Percentiles rank a stretch among this genome's conserved stretches.
Evolutionary conservation across 2,329 filamentous ascomycete genomes (phyloP).

Genomic region (Sporothrix pallida): DNA sequence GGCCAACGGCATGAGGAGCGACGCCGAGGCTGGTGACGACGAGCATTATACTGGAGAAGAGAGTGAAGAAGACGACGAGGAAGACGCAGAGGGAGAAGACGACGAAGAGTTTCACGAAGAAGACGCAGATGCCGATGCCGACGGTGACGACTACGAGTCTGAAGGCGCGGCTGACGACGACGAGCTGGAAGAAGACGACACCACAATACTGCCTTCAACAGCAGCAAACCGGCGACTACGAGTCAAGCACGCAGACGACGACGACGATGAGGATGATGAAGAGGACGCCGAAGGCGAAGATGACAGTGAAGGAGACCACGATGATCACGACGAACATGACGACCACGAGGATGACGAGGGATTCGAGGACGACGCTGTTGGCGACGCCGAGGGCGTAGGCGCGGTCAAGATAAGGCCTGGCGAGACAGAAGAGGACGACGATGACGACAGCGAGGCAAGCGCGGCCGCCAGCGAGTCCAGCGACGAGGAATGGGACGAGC

Average conservation of each 20-base stretch:
- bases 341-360: constrained; percentile 43
- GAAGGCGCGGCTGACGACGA: constrained; percentile 43
- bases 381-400: constrained; percentile 61
- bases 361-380: constrained; percentile 49
- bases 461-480: constrained; percentile 52
- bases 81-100: constrained; percentile 45
- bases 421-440: constrained; percentile 55
- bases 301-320: constrained; percentile 41
- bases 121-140: constrained; percentile 34
- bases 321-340: constrained; percentile 39
- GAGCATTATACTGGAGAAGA: constrained; percentile 49
- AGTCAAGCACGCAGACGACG: constrained; percentile 42
- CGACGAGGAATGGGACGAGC: constrained; percentile 65
- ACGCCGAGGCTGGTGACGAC: constrained; percentile 53
- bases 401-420: constrained; percentile 63
- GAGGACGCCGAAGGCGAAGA: constrained; percentile 43
- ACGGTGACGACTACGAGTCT: constrained; percentile 42
- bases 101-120: constrained; percentile 44
- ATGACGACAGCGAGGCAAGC: constrained; percentile 49
- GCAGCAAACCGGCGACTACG: constrained; percentile 36
- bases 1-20: constrained; percentile 36
- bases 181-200: constrained; percentile 41
- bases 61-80: constrained; percentile 42
- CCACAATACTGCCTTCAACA: constrained; percentile 25
- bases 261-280: constrained; percentile 43